Base-by-base conservation (phyloP, 768 basidiomycete genomes). In the Stropharia rugosoannulata region DNA sequence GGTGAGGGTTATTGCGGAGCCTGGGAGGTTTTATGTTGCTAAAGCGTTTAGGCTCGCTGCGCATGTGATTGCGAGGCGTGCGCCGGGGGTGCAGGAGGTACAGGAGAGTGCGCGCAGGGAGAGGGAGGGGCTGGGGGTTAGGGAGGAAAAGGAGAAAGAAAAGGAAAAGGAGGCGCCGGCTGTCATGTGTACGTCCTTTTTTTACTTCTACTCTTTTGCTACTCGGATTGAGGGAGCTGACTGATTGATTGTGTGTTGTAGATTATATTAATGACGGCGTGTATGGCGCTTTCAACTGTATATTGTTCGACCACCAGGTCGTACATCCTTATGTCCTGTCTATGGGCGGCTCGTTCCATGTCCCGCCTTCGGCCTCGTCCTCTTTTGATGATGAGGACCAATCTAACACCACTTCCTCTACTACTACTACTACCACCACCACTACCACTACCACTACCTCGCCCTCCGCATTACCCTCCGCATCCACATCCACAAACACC, bases 221-320 rank as follows among this genome's bases (percentile, higher is more conserved):
- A n/a, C n/a, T n/a, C n/a, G n/a, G n/a, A n/a, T n/a, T n/a, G n/a
- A n/a, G n/a, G n/a, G n/a, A n/a, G n/a, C n/a, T n/a, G n/a, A n/a
- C n/a, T n/a, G n/a, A n/a, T n/a, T n/a, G n/a, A n/a, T n/a, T 54
- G 57, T 51, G 40, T 60, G 29, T 19, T 55, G 38, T 70, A 97
- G 95, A 98, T 78, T 98, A 98, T 78, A 94, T 98, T 82, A 98
- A 98, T 75, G 96, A 98, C 70, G 97, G 97, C 42, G 94, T 99
- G 39, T 99, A 99, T 71, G 95, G 96, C 49, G 86, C 93, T 18
- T 95, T 95, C 79, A 95, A 95, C 78, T 95, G 92, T 75, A 95
- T 95, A 73, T 79, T 98, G 67, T 98, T 98, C 73, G 97, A 98
- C 73, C 97, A 99, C 73, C 95, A 96, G 52, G 60, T 69, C 32